Percentiles rank a stretch among this genome's conserved stretches.
Conservation (phyloP, 371 early-diverging fungal species). For the Mucor irregularis region DNA sequence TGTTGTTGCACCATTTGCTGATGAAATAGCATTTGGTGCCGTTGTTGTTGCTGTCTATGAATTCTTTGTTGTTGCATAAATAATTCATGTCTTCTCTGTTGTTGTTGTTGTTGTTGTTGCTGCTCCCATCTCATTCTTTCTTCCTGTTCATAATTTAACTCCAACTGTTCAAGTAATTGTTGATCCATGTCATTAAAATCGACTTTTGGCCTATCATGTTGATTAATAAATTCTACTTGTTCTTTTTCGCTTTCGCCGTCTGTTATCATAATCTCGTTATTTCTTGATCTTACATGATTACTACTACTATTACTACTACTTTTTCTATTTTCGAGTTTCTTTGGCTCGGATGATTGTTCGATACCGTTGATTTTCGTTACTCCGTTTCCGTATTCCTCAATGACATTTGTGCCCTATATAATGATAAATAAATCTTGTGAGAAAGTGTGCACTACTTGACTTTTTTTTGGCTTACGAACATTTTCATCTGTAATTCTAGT, state of each 20-base stretch:
- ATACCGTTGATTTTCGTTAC: constrained; percentile 34
- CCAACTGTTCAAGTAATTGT: no score
- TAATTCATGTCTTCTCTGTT: not conserved
- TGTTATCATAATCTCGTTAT: not conserved
- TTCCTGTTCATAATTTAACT: not conserved
- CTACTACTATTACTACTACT: no score
- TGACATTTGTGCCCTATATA: constrained; percentile 35
- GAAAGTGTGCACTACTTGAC: not conserved
- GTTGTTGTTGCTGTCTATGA: not conserved
- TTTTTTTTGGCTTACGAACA: constrained; percentile 17
- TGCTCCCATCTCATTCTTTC: not conserved
- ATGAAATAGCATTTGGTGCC: not conserved
- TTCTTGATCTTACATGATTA: not conserved
- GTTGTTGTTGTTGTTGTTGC: not conserved
- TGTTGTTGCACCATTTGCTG: not conserved
- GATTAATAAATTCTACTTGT: not conserved
- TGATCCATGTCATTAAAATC: not conserved
- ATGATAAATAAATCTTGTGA: not conserved
- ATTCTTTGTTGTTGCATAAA: not conserved
- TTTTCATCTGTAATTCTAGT: constrained; percentile 37
- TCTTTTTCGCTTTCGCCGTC: not conserved
- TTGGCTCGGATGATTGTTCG: constrained; percentile 15
- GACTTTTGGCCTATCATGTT: not conserved
- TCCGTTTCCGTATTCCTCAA: constrained; percentile 45
- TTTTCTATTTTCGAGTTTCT: not conserved